Base-by-base conservation (phyloP, 495 filamentous ascomycete species). In the Hypoxylon intermedium region DNA sequence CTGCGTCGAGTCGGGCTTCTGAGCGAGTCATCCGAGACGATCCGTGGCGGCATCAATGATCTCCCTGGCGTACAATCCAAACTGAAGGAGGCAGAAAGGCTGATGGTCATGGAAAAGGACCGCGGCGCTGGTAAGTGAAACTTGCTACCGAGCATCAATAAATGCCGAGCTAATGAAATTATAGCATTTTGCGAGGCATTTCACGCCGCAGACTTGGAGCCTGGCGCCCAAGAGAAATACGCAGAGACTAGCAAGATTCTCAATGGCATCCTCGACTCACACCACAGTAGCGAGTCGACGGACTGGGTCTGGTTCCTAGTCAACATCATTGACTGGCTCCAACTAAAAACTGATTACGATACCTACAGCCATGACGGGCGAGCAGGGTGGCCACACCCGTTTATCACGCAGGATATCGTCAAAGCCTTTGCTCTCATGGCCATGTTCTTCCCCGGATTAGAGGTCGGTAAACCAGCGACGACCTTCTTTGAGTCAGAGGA, bases 181-280 rank as follows among this genome's bases (percentile, higher is more conserved):
- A 37, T 45, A 79, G 77, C 73, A 15, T 75, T 78, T 47, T 75
- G 80, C 24, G 59, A 74, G 47, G 63, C 64, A 30, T 81, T 76
- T 64, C 79, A 80, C 44, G 59, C 64, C 15, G 76, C 67, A 13
- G 78, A 82, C 55, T 53, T 81, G 1, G 74, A 72, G 30, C 75
- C 77, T 0, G 72, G 73, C 5, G 72, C 72, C 0, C 67, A 67
- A 9, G 61, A 71, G 44, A 69, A 69, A 24, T 75, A 74, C 49
- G 20, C 55, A 0, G 72, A 77, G 46, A 71, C 73, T 2, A 47
- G 67, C 42, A 54, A 63, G 9, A 66, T 79, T 18, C 61, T 78
- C 21, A 58, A 51, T n/a, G 58, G 63, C 9, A 53, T 71, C 55
- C 63, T 72, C n/a, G 71, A 68, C 46, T 67, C 58, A 33, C 43